Conservation (phyloP, 2,329 filamentous ascomycete genomes). For the Rutstroemia sp. region DNA sequence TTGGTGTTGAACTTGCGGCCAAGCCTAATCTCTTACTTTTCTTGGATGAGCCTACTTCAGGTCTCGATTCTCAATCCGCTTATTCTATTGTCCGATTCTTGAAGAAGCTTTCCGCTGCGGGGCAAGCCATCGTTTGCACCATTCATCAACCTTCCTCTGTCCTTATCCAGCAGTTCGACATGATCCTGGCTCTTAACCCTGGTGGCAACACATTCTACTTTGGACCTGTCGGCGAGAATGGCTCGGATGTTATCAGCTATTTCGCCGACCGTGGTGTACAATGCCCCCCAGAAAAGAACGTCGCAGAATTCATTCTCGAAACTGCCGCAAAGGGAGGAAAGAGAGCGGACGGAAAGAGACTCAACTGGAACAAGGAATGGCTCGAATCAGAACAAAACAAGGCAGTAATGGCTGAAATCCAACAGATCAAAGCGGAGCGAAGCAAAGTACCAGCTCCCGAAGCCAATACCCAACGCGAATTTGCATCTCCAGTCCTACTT, state of each 20-base stretch:
- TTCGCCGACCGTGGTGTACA: slow-evolving; percentile 58
- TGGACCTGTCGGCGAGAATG: slow-evolving; percentile 61
- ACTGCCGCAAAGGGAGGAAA: slow-evolving; percentile 48
- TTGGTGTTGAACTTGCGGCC: slow-evolving; percentile 68
- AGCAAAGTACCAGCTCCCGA: slow-evolving; percentile 33
- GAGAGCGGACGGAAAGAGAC: slow-evolving; percentile 42
- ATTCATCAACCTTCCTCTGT: slow-evolving; percentile 67
- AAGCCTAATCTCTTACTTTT: slow-evolving; percentile 60
- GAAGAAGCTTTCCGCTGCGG: slow-evolving; percentile 57
- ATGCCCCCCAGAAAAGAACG: slow-evolving; percentile 60
- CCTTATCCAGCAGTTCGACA: slow-evolving; percentile 66
- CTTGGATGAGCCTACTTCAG: slow-evolving; percentile 65
- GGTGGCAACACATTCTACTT: slow-evolving; percentile 68
- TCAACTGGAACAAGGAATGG: slow-evolving; percentile 76
- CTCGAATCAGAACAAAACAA: slow-evolving; percentile 53
- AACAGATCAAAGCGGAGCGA: slow-evolving; percentile 32
- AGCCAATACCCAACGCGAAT: slow-evolving; percentile 42
- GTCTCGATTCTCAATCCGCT: slow-evolving; percentile 62
- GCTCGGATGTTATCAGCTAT: slow-evolving; percentile 57
- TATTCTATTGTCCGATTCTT: slow-evolving; percentile 62
- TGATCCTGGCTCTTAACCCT: slow-evolving; percentile 61
- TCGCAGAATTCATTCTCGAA: slow-evolving; percentile 60
- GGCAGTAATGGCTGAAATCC: slow-evolving; percentile 55
- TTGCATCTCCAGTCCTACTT: slow-evolving; percentile 54
- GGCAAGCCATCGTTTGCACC: slow-evolving; percentile 66